Conservation (phyloP, 257 asterid genomes). For the Eustoma russellianum region DNA sequence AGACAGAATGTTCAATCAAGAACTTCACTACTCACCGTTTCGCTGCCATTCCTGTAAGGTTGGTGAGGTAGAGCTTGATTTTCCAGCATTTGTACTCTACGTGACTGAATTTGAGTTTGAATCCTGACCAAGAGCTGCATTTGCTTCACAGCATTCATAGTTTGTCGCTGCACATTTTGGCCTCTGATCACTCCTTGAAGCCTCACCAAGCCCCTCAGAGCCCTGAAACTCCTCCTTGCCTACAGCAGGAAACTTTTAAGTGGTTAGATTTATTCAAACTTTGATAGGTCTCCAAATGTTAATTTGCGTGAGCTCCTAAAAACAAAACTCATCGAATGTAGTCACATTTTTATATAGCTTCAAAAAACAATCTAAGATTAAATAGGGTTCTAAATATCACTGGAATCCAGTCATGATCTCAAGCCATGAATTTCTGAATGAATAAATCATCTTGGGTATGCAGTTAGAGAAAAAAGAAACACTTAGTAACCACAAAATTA, state of each 20-base stretch:
- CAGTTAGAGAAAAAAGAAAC: no score
- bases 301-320: background rate
- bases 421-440: no score
- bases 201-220: slow-evolving; percentile 82
- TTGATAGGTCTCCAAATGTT: background rate
- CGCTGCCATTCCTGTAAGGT: slow-evolving; percentile 38
- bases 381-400: no score
- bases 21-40: slow-evolving; percentile 17
- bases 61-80: slow-evolving; percentile 43
- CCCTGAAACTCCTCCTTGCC: slow-evolving; percentile 82
- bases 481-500: background rate
- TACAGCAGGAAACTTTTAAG: slow-evolving; percentile 13
- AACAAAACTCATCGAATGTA: no score
- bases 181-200: slow-evolving; percentile 90
- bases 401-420: no score
- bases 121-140: slow-evolving; percentile 87
- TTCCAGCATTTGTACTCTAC: slow-evolving; percentile 80
- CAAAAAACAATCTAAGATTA: no score
- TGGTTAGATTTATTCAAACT: background rate
- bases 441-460: no score
- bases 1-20: no score
- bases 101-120: slow-evolving; percentile 79
- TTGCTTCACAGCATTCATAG: slow-evolving; percentile 78
- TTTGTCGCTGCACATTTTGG: slow-evolving; percentile 65
- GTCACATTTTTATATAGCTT: no score